phyloP scores from a whole-genome alignment of 2,329 filamentous ascomycete genomes.

The Colletotrichum cereale region DNA sequence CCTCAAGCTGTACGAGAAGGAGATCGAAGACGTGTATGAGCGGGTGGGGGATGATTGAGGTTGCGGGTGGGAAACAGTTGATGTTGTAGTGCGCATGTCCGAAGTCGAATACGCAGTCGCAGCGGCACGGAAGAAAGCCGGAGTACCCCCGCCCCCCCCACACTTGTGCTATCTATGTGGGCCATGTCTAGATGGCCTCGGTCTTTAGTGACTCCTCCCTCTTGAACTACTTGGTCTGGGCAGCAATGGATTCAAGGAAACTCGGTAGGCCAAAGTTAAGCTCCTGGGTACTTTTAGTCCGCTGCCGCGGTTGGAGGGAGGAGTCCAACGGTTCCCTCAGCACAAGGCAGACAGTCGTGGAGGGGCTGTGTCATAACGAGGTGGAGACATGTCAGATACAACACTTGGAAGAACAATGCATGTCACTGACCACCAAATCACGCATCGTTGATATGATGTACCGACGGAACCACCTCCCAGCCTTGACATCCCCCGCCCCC shows the following conservation, averaged over 20 bases:
- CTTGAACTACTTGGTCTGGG: too few relatives aligned
- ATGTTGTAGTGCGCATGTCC: not conserved
- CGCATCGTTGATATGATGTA: slow-evolving; percentile 50
- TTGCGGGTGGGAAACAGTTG: not conserved
- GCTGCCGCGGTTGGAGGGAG: not conserved
- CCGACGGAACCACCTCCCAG: slow-evolving; percentile 57
- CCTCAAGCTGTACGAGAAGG: slow-evolving; percentile 55
- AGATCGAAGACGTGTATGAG: slow-evolving; percentile 57
- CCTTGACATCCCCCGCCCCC: slow-evolving; percentile 47
- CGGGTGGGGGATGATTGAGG: not conserved
- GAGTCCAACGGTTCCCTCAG: not conserved
- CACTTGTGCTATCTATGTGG: too few relatives aligned
- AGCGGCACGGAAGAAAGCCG: too few relatives aligned
- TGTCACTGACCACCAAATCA: not conserved
- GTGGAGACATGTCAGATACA: too few relatives aligned
- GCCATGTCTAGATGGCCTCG: not conserved
- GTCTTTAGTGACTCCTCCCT: too few relatives aligned
- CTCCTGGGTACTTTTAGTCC: not conserved
- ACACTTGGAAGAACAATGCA: not conserved
- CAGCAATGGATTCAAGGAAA: too few relatives aligned
- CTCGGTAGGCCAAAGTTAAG: too few relatives aligned
- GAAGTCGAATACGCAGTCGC: too few relatives aligned
- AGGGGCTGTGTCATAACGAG: not conserved
- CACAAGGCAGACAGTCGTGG: not conserved
- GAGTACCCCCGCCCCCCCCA: too few relatives aligned